Conservation (phyloP, 1,139 yeast species). For the Zygosaccharomyces sapae region DNA sequence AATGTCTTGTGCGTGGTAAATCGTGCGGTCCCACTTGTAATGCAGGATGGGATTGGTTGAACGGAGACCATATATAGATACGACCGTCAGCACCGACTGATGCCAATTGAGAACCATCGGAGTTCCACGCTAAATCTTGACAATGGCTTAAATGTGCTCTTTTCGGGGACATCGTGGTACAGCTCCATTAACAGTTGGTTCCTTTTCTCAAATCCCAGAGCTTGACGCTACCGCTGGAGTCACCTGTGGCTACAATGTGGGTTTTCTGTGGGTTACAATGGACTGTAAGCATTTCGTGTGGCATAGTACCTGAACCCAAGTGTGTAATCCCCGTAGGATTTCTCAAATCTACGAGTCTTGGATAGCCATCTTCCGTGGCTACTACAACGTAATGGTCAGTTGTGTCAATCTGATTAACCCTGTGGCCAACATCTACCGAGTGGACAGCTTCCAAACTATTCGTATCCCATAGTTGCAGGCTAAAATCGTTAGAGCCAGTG, state of each 20-base stretch:
- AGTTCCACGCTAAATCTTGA: conserved; percentile 28
- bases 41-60: conserved; percentile 13
- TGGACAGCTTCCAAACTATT: conserved; percentile 59
- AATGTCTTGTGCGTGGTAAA: conserved; percentile 24
- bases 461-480: conserved; percentile 81
- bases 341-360: conserved; percentile 67
- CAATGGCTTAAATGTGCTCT: conserved; percentile 26
- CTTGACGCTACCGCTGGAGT: conserved; percentile 56
- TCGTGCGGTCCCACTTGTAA: conserved; percentile 17
- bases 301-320: conserved; percentile 48
- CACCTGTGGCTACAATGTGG: conserved; percentile 66
- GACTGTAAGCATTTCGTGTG: conserved; percentile 57
- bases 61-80: conserved; percentile 28
- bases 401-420: conserved; percentile 54
- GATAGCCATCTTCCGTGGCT: conserved; percentile 66
- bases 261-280: conserved; percentile 63
- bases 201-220: conserved; percentile 37
- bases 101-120: conserved; percentile 19
- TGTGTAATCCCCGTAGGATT: conserved; percentile 41
- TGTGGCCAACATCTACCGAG: conserved; percentile 48
- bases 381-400: conserved; percentile 58
- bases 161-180: conserved; percentile 8
- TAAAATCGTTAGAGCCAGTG: conserved; percentile 74
- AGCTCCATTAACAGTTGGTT: conserved; percentile 20
- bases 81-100: conserved; percentile 30